Evolutionary conservation across 441 rosid genomes (phyloP), one percentile per base, ranked within the genome.

Genomic region (Pelargonium australe): DNA sequence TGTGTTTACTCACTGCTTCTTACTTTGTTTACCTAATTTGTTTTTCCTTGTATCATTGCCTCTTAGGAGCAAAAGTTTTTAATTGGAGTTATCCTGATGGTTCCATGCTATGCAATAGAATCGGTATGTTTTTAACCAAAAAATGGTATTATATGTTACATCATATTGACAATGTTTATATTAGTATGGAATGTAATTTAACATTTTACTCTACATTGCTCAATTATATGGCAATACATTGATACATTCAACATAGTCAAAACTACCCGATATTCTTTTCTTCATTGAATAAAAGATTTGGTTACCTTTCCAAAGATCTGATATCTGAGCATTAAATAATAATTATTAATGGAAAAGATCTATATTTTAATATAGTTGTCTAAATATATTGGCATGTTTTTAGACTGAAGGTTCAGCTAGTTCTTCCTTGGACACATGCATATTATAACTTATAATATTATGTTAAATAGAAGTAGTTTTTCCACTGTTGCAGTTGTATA

Each of bases 61-160:
- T 72, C n/a, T 45, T 91, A 95, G 99, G 99, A 95, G 74, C 99
- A 95, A 74, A 95, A 85, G 78, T 92, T 95, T 83, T 81, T 92
- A 80, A 92, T 95, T 37, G 99, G 99, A 68, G 98, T 95, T 80
- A 86, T 89, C 78, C 83, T 95, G 66, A 92, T 95, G 99, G 99
- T 95, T 79, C 99, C 99, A 53, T 92, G 90, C 88, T 95, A 92
- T 75, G 85, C 94, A 0, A 61, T 95, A 25, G 99, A 95, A 79
- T 95, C 99, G 0, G 99, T 92, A 67, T 87, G 97, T 78, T 63
- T 5, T 63, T 14, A 7, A 19, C 61, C 60, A 60, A 14, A 53
- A 5, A 53, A 12, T 53, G 58, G 58, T n/a, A 53, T 53, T 19
- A 53, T 53, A 47, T 47, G 53, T 47, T 1, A 47, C 53, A 23